These are phyloP conservation scores for Zoysia pacifica DNA, from an alignment of 176 grass and related monocot species.

Conservation along the genomic window DNA sequence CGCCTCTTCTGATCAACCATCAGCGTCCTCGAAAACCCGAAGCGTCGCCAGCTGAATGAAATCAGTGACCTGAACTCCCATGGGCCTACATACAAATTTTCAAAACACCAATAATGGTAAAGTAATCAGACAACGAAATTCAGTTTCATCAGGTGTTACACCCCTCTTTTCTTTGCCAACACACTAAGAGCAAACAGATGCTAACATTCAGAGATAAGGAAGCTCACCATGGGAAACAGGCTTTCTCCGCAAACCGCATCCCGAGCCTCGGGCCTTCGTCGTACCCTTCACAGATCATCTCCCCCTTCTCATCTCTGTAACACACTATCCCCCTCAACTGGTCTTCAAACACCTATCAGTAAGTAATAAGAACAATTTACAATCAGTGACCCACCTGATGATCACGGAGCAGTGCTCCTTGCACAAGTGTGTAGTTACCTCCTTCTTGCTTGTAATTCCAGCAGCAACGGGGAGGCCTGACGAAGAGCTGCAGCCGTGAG, in stretches of 20 bases:
- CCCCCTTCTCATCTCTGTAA: constrained; percentile 76
- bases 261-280: constrained; percentile 75
- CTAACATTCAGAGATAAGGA: background rate
- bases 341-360: constrained; percentile 74
- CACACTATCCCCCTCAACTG: constrained; percentile 73
- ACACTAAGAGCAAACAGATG: background rate
- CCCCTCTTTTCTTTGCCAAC: background rate
- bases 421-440: constrained; percentile 7
- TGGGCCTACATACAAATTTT: constrained; percentile 13
- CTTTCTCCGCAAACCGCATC: constrained; percentile 46
- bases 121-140: background rate
- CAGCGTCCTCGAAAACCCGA: constrained; percentile 45
- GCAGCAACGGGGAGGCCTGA: constrained; percentile 24
- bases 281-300: constrained; percentile 84
- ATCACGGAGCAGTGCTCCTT: background rate
- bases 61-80: constrained; percentile 47
- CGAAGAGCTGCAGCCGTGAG: constrained; percentile 27
- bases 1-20: constrained; percentile 38
- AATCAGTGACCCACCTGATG: too few species aligned
- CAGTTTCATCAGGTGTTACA: background rate
- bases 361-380: background rate
- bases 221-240: constrained; percentile 50
- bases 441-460: constrained; percentile 8
- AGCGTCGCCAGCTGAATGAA: constrained; percentile 58
- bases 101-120: background rate